Evolutionary conservation across 1,284 basidiomycete genomes (phyloP).

Genomic region (Rhodotorula sp.): DNA sequence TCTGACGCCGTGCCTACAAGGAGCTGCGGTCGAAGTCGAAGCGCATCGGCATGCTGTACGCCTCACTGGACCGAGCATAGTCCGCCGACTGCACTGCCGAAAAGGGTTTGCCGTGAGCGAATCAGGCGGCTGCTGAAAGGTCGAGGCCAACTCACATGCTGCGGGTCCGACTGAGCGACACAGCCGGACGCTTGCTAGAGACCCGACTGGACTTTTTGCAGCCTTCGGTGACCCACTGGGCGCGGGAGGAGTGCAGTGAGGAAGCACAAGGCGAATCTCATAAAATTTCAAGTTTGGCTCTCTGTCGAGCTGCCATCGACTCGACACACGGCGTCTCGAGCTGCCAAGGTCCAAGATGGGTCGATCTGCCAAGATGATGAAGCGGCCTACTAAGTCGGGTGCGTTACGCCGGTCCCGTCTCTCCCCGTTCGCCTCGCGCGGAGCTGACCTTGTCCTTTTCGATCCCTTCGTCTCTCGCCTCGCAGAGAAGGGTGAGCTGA

Average conservation of each 20-base stretch:
- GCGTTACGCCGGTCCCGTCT: neutral
- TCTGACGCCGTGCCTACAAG: constrained; percentile 16
- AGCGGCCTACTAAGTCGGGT: constrained; percentile 26
- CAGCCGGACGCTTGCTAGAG: no score
- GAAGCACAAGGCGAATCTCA: neutral
- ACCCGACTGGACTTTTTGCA: neutral
- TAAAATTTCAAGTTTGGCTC: neutral
- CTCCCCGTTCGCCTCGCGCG: no score
- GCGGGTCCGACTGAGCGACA: neutral
- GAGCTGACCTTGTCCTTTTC: neutral
- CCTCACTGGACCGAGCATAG: constrained; percentile 1
- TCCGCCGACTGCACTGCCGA: neutral
- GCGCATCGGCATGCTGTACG: constrained; percentile 23
- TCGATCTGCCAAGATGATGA: constrained; percentile 29
- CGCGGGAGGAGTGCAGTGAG: no score
- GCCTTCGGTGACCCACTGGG: no score
- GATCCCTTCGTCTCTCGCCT: neutral
- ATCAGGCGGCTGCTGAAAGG: no score
- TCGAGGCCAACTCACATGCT: neutral
- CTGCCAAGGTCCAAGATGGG: constrained; percentile 18
- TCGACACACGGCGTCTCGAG: neutral
- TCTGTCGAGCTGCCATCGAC: no score
- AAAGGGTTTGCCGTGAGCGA: no score
- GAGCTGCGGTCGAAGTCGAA: constrained; percentile 24
- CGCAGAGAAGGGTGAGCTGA: neutral